phyloP scores from a whole-genome alignment of 805 yeast genomes.

The Cyberlindnera xylosilytica region DNA sequence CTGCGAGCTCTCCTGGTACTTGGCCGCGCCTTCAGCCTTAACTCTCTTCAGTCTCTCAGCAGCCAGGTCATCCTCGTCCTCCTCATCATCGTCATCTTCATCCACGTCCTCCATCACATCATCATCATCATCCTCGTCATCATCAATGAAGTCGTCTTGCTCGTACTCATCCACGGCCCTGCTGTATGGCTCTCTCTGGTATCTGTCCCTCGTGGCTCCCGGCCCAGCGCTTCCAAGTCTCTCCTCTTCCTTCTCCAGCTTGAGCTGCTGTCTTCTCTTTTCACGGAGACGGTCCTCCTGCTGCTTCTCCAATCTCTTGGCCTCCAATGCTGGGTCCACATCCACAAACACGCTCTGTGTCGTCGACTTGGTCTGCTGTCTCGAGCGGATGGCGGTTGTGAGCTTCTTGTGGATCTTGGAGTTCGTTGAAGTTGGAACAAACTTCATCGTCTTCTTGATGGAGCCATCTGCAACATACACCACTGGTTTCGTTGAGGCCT shows the following conservation, averaged over 20 bases:
- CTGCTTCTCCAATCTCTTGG: slow-evolving; percentile 62
- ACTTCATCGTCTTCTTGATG: slow-evolving; percentile 61
- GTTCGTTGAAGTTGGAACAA: slow-evolving; percentile 87
- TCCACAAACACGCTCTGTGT: slow-evolving; percentile 39
- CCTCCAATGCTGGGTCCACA: slow-evolving; percentile 68
- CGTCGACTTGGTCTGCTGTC: slow-evolving; percentile 32
- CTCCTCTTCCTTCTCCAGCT: slow-evolving; percentile 53
- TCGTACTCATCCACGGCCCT: slow-evolving; percentile 35
- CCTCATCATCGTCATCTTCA: slow-evolving; percentile 34
- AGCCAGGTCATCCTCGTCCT: slow-evolving; percentile 49
- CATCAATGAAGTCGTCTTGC: slow-evolving; percentile 35
- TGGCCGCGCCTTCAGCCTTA: slow-evolving; percentile 47
- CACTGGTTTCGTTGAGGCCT: slow-evolving; percentile 6
- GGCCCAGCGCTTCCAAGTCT: slow-evolving; percentile 43
- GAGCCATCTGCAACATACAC: slow-evolving; percentile 45
- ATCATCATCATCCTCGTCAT: slow-evolving; percentile 45
- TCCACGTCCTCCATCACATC: slow-evolving; percentile 37
- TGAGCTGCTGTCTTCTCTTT: slow-evolving; percentile 59
- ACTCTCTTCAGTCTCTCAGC: slow-evolving; percentile 28
- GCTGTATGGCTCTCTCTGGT: neutral
- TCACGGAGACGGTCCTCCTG: slow-evolving; percentile 63
- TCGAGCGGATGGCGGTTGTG: slow-evolving; percentile 59
- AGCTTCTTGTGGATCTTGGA: slow-evolving; percentile 79
- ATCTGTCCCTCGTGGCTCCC: slow-evolving; percentile 28
- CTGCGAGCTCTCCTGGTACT: slow-evolving; percentile 38